These are phyloP conservation scores for Penicillium silybi DNA, from an alignment of 495 filamentous ascomycete genomes.

Conservation along the genomic window DNA sequence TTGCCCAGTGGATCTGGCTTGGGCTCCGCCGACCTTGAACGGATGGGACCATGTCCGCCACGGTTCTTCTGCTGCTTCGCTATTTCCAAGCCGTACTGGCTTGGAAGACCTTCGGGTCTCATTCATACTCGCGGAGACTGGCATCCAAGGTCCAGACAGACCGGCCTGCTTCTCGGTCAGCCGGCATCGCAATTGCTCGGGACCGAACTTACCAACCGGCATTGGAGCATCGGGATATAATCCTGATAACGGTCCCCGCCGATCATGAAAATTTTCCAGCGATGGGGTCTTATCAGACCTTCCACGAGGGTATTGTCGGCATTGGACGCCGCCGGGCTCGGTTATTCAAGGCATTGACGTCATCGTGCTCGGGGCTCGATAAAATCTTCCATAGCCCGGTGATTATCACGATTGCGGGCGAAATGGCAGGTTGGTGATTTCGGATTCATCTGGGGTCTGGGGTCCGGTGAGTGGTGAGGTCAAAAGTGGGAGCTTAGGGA, in stretches of 20 bases:
- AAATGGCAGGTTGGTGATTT: too few species aligned
- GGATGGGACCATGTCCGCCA: neutral
- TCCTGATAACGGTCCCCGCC: neutral
- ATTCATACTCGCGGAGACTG: neutral
- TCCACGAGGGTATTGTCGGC: constrained; percentile 10
- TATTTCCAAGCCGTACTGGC: neutral
- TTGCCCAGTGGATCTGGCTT: neutral
- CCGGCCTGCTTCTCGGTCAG: neutral
- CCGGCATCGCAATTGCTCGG: neutral
- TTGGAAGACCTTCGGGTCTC: too few species aligned
- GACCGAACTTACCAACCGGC: neutral
- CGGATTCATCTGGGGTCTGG: too few species aligned
- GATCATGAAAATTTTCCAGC: constrained; percentile 1
- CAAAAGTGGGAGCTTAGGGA: too few species aligned
- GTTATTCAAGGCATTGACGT: constrained; percentile 18
- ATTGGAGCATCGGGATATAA: neutral
- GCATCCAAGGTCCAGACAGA: neutral
- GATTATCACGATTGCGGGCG: neutral
- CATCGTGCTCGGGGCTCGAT: neutral
- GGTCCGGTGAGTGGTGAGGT: too few species aligned
- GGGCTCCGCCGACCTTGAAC: constrained; percentile 2
- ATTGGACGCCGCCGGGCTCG: constrained; percentile 1
- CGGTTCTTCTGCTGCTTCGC: neutral
- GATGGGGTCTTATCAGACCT: neutral
- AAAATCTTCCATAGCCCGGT: neutral